A percentile compares a stretch with the other conserved stretches of the same genome.
These are phyloP conservation scores for Trichoderma erinaceum DNA, from an alignment of 495 filamentous ascomycete genomes.

Conservation along the genomic window DNA sequence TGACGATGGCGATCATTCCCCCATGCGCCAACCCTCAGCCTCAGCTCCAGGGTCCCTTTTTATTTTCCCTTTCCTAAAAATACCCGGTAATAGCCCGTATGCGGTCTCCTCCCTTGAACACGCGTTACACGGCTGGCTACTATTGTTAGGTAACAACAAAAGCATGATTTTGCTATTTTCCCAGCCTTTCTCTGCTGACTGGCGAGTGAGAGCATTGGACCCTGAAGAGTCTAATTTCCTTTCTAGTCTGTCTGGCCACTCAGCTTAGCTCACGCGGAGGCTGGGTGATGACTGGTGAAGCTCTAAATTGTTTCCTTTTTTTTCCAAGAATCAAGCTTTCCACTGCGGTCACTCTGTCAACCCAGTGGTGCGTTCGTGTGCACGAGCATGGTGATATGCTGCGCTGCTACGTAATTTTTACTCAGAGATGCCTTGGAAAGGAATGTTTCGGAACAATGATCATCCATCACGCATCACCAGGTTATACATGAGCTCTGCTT, in stretches of 20 bases:
- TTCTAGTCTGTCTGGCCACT: not conserved
- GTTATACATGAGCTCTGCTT: not conserved
- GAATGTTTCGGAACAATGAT: not conserved
- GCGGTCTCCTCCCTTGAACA: not conserved
- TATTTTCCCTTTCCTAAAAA: not conserved
- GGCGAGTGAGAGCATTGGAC: not conserved
- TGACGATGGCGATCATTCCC: slow-evolving; percentile 9
- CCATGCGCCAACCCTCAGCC: not conserved
- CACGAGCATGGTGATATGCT: too few species aligned
- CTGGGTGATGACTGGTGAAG: not conserved
- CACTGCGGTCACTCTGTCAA: too few species aligned
- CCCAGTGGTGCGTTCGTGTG: too few species aligned
- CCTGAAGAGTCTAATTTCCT: not conserved
- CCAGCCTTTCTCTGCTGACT: too few species aligned
- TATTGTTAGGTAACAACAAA: not conserved
- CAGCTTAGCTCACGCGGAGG: not conserved
- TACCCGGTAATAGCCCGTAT: not conserved
- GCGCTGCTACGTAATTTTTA: too few species aligned
- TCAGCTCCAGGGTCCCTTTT: slow-evolving; percentile 9
- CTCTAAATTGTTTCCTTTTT: not conserved
- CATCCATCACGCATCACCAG: not conserved
- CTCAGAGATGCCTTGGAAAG: not conserved
- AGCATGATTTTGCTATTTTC: too few species aligned
- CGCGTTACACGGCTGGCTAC: not conserved
- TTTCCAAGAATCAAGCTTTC: not conserved